Conservation (phyloP, 2,329 filamentous ascomycete genomes). For the Rhynchosporium secalis region DNA sequence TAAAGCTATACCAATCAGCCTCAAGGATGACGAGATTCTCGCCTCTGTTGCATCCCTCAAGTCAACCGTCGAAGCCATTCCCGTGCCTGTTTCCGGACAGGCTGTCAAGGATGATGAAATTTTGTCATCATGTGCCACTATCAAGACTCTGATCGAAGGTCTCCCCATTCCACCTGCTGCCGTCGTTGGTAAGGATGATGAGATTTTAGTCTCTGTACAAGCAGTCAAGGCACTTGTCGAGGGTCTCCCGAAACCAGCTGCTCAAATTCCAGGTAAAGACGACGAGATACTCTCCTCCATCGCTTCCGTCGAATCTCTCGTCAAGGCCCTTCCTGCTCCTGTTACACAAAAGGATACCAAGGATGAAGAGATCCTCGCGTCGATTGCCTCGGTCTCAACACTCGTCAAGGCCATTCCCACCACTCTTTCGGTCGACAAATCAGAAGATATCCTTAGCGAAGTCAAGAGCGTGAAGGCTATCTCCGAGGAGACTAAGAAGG, state of each 20-base stretch:
- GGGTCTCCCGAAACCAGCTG: constrained; percentile 16
- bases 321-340: constrained; percentile 16
- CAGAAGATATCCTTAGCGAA: constrained; percentile 22
- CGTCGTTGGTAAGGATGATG: constrained; percentile 18
- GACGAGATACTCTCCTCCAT: constrained; percentile 15
- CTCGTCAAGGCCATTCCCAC: constrained; percentile 21
- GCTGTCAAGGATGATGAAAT: constrained; percentile 15
- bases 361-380: constrained; percentile 23
- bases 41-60: constrained; percentile 16
- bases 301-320: constrained; percentile 1
- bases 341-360: constrained; percentile 18
- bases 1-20: constrained; percentile 5
- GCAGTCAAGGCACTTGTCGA: constrained; percentile 15
- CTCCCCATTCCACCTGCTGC: constrained; percentile 3
- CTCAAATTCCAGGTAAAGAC: constrained; percentile 6
- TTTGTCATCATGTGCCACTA: constrained; percentile 6
- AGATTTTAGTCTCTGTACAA: constrained; percentile 19
- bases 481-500: constrained; percentile 16
- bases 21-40: constrained; percentile 10
- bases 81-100: constrained; percentile 13
- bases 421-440: constrained; percentile 14
- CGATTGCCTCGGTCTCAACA: constrained; percentile 12
- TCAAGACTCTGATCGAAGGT: constrained; percentile 21
- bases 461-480: constrained; percentile 22
- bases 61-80: constrained; percentile 7